These are phyloP conservation scores for Dunaliella primolecta DNA, from an alignment of 139 green algal species.

Conservation along the genomic window DNA sequence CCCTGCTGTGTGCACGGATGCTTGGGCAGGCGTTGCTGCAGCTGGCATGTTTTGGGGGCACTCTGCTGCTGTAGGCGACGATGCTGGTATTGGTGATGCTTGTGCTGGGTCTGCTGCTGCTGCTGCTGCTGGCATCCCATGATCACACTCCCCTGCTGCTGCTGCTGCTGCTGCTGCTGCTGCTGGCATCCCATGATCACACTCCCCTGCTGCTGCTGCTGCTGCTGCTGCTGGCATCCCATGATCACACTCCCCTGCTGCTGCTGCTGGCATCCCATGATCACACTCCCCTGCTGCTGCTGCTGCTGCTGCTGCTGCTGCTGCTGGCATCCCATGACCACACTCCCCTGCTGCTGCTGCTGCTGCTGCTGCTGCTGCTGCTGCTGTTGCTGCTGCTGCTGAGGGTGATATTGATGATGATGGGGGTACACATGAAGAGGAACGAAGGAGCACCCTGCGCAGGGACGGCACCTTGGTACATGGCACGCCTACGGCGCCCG, in stretches of 20 bases:
- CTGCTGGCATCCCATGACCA: no score
- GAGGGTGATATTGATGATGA: no score
- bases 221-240: not conserved
- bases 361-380: not conserved
- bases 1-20: no score
- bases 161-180: not conserved
- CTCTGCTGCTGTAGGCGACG: no score
- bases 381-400: not conserved
- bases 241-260: not conserved
- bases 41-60: no score
- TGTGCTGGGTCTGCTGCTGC: not conserved
- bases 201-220: not conserved
- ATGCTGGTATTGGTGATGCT: slow-evolving; percentile 12
- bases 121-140: not conserved
- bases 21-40: no score
- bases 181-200: no score
- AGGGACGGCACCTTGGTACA: no score
- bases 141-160: not conserved
- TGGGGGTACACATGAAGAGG: no score
- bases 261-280: not conserved
- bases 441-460: no score
- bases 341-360: not conserved
- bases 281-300: not conserved
- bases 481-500: no score
- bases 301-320: not conserved